Conservation (phyloP, 345 rosid genomes). For the Laguncularia racemosa region DNA sequence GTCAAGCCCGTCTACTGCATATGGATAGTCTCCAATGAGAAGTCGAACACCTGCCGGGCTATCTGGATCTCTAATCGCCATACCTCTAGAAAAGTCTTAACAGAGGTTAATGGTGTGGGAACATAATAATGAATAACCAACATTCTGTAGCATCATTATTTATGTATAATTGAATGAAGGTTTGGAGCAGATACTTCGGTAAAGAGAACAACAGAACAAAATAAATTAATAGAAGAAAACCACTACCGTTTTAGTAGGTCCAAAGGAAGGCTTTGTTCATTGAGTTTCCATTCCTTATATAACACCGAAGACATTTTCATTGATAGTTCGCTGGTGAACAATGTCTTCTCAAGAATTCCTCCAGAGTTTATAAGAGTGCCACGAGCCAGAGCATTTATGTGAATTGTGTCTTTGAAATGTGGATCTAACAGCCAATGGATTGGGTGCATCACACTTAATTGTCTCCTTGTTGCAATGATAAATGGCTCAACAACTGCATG, state of each 20-base stretch:
- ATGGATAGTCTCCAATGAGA: conserved; percentile 50
- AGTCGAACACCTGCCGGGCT: conserved; percentile 33
- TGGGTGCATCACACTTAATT: conserved; percentile 61
- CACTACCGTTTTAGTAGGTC: conserved; percentile 50
- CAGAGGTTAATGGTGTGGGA: neutral
- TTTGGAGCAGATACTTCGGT: neutral
- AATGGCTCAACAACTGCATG: conserved; percentile 66
- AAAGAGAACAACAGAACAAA: neutral
- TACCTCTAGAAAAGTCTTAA: conserved; percentile 24
- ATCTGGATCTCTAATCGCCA: conserved; percentile 37
- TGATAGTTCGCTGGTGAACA: conserved; percentile 39
- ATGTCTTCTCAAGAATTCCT: conserved; percentile 47
- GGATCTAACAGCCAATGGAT: conserved; percentile 51
- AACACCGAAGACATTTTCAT: conserved; percentile 50
- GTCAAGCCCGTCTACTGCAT: conserved; percentile 53
- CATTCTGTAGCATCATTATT: neutral
- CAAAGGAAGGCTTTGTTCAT: conserved; percentile 49
- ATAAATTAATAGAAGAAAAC: neutral
- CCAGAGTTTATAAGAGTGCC: conserved; percentile 39
- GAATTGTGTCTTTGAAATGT: conserved; percentile 68
- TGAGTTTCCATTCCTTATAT: conserved; percentile 59
- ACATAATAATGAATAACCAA: neutral
- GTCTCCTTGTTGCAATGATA: conserved; percentile 64
- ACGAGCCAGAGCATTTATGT: conserved; percentile 50
- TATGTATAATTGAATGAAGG: too few species aligned